phyloP scores from a whole-genome alignment of 306 rosid genomes.

The apple (Malus domestica) region DNA sequence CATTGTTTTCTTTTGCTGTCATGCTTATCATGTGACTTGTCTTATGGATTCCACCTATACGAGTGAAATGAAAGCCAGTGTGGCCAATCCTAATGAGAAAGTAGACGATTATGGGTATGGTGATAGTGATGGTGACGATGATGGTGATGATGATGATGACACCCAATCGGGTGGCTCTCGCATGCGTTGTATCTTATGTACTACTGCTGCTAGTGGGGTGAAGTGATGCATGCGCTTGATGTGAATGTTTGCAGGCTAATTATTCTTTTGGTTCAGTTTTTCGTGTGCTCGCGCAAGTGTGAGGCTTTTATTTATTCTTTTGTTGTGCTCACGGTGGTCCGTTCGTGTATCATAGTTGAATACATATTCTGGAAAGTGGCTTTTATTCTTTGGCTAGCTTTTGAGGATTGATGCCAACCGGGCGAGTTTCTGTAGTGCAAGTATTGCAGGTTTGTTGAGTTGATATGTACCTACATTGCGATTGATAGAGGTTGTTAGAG shows the following conservation, averaged over 20 bases:
- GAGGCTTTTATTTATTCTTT: neutral
- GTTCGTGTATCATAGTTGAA: constrained; percentile 1
- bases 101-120: constrained; percentile 29
- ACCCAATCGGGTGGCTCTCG: constrained; percentile 35
- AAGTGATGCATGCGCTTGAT: constrained; percentile 10
- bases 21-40: constrained; percentile 53
- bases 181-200: constrained; percentile 92
- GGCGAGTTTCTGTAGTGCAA: neutral
- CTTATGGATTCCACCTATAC: constrained; percentile 70
- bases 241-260: constrained; percentile 19
- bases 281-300: neutral
- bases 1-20: constrained; percentile 72
- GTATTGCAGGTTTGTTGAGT: neutral
- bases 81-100: constrained; percentile 26
- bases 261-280: constrained; percentile 7
- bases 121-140: constrained; percentile 46
- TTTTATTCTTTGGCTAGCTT: neutral
- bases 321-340: neutral
- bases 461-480: neutral
- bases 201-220: constrained; percentile 77
- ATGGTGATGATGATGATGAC: constrained; percentile 22
- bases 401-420: neutral
- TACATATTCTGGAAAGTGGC: constrained; percentile 6
- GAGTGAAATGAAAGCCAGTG: constrained; percentile 25
- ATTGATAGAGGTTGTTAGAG: neutral